These are phyloP conservation scores for Chlamydomonas reinhardtii DNA, from an alignment of 163 green algal genomes.

Conservation along the genomic window DNA sequence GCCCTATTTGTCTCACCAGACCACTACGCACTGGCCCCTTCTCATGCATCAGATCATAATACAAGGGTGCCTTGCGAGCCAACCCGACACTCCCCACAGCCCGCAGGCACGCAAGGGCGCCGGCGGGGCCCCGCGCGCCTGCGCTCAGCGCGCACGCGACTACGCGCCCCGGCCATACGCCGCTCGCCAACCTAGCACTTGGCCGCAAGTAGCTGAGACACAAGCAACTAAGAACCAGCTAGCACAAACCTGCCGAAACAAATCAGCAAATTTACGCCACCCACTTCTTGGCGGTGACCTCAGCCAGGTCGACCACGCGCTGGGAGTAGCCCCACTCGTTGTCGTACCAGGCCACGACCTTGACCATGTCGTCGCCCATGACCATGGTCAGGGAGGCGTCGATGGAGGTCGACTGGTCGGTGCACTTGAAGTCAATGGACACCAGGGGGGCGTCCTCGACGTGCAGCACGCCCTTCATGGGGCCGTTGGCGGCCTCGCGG, in stretches of 20 bases:
- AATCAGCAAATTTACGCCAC: conserved; percentile 24
- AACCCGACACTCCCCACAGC: too few relatives aligned
- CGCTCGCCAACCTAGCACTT: too few relatives aligned
- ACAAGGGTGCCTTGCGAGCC: too few relatives aligned
- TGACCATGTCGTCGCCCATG: conserved; percentile 95
- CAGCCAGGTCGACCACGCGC: conserved; percentile 97
- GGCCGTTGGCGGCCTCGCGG: conserved; percentile 86
- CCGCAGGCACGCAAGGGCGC: too few relatives aligned
- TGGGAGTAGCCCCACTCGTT: conserved; percentile 98
- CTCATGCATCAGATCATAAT: too few relatives aligned
- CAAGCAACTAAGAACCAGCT: too few relatives aligned
- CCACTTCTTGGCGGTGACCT: conserved; percentile 77
- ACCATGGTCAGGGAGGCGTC: conserved; percentile 98
- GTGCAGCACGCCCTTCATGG: conserved; percentile 94
- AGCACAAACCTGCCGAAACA: background rate
- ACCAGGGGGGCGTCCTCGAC: conserved; percentile 95
- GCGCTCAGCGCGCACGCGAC: too few relatives aligned
- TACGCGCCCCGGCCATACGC: too few relatives aligned
- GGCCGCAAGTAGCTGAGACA: too few relatives aligned
- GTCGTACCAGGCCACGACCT: conserved; percentile 93
- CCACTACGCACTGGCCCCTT: too few relatives aligned
- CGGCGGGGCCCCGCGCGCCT: too few relatives aligned
- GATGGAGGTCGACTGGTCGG: conserved; percentile 94
- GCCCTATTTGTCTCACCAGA: too few relatives aligned
- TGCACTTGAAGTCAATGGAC: conserved; percentile 95